Evolutionary conservation across 345 rosid genomes (phyloP), one percentile per base, ranked within the genome.

Genomic region (Eucalyptus pauciflora): DNA sequence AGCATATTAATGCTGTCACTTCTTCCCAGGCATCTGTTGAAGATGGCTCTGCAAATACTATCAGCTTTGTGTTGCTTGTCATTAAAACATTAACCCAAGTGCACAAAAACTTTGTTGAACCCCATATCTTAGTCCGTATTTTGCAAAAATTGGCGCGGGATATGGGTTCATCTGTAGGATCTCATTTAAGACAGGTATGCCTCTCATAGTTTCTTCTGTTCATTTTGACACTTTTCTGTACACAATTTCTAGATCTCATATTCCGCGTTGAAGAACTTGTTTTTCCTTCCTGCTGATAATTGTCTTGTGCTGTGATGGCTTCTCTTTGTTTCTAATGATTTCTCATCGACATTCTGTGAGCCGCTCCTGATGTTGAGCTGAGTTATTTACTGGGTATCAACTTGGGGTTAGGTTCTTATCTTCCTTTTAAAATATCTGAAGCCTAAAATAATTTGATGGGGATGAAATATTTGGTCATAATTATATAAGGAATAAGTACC

Each of bases 91-190:
- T 97, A 94, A 96, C 95, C n/a, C 97, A 96, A 92, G 99, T 94
- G 90, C 97, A 95, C 88, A 96, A 94, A 91, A 93, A 93, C 96
- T 92, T 92, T 85, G 90, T 95, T 86, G 99, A 98, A 86, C 96
- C 99, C 89, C 76, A 81, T 91, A 93, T 92, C 88, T 92, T 98
- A 94, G 97, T 93, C 86, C 97, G 96, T 88, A 95, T 98, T 89
- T 95, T 98, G 90, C 99, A 97, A 92, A 97, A 98, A 64, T 91
- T 98, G 88, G 96, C 97, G 27, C 97, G 98, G 88, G 99, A 98
- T 93, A 95, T 97, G 96, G 98, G 99, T 92, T 95, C 96, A 87
- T 92, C 98, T 83, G 93, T 93, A 14, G 95, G 97, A 89, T 96
- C 99, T 87, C 94, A 97, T 91, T 87, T 93, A 92, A 98, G 94